Evolutionary conservation across 306 rosid species (phyloP).

Genomic region (Geum urbanum): DNA sequence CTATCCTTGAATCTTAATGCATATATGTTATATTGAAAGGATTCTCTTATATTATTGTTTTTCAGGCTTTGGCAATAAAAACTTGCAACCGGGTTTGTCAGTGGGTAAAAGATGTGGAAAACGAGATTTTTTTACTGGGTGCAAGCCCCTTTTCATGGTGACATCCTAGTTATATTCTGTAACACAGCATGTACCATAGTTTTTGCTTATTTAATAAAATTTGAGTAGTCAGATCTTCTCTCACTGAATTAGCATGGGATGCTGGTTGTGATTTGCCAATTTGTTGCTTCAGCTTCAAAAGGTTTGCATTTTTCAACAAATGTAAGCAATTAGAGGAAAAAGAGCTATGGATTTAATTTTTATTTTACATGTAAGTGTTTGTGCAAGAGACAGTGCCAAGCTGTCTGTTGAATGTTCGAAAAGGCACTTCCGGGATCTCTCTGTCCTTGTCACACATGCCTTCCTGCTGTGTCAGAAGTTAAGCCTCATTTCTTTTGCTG

Average conservation of each 20-base stretch:
- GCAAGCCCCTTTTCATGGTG: slow-evolving; percentile 98
- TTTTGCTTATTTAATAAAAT: slow-evolving; percentile 35
- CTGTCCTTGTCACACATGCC: neutral
- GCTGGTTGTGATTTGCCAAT: slow-evolving; percentile 5
- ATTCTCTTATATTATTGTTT: slow-evolving; percentile 24
- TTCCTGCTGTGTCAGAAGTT: neutral
- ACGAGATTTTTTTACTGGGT: slow-evolving; percentile 89
- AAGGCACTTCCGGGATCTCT: neutral
- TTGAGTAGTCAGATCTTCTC: slow-evolving; percentile 7
- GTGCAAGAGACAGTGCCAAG: neutral
- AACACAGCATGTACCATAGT: slow-evolving; percentile 41
- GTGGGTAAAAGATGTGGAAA: slow-evolving; percentile 94
- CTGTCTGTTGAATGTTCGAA: neutral
- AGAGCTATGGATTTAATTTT: neutral
- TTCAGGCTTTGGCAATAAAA: slow-evolving; percentile 87
- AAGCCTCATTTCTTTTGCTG: neutral
- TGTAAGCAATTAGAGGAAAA: neutral
- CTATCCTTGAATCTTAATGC: neutral
- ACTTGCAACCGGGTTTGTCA: slow-evolving; percentile 93
- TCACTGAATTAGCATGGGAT: neutral
- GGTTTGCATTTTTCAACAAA: neutral
- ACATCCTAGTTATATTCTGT: slow-evolving; percentile 40
- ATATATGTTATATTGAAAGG: neutral
- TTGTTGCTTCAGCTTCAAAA: slow-evolving; percentile 6
- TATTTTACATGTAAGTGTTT: neutral